Percentiles rank a stretch among this genome's conserved stretches.
These are phyloP conservation scores for Tricholoma furcatifolium DNA, from an alignment of 768 basidiomycete species.

Conservation along the genomic window DNA sequence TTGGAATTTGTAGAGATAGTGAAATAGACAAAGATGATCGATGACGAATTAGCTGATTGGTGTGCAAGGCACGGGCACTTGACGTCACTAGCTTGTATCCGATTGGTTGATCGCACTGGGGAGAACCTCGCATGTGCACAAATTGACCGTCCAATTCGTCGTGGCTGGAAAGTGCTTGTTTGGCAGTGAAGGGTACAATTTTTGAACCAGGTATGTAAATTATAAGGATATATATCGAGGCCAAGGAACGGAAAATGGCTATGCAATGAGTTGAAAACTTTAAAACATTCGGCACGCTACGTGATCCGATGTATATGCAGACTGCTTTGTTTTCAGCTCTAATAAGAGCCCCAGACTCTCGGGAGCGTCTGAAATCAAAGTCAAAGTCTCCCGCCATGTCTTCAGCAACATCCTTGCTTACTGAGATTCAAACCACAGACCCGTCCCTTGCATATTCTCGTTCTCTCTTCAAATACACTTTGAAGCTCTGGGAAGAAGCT, in stretches of 20 bases:
- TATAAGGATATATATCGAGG: background rate
- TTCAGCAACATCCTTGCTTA: conserved; percentile 15
- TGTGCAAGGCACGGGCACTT: conserved; percentile 9
- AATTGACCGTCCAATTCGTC: too few species aligned
- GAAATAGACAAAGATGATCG: too few species aligned
- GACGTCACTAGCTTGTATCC: conserved; percentile 6
- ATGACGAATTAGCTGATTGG: background rate
- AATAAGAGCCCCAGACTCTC: conserved; percentile 4
- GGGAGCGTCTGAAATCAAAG: conserved; percentile 11
- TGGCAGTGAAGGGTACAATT: background rate
- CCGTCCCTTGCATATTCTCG: conserved; percentile 58
- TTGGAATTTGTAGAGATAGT: conserved; percentile 1
- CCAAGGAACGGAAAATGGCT: background rate
- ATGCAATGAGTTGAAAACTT: background rate
- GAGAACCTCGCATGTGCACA: background rate
- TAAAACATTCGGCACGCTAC: conserved; percentile 12
- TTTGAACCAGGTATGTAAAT: background rate
- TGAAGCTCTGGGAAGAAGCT: conserved; percentile 66
- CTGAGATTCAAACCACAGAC: conserved; percentile 26
- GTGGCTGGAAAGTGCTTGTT: background rate
- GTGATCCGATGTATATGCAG: conserved; percentile 20
- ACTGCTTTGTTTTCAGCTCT: conserved; percentile 1
- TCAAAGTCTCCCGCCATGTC: conserved; percentile 8
- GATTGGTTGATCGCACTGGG: background rate
- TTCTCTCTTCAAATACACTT: conserved; percentile 66